These are phyloP conservation scores for Picea engelmannii DNA, from an alignment of 83 land plant genomes.

Conservation along the genomic window DNA sequence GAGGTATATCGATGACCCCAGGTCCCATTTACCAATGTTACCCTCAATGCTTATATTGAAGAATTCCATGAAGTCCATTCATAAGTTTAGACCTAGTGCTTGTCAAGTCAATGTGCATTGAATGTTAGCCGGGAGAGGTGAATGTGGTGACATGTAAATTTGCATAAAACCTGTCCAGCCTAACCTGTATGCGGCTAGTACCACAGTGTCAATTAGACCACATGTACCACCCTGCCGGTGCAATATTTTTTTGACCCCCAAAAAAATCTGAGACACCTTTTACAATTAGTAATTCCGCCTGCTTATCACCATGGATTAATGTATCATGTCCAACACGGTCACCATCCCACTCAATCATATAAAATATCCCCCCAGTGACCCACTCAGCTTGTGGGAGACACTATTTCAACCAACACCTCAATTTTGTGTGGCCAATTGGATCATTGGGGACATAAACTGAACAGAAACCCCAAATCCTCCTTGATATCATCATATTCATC, in stretches of 20 bases:
- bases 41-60: too few species aligned
- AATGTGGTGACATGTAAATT: background rate
- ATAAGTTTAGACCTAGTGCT: background rate
- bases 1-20: too few species aligned
- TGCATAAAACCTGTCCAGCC: background rate
- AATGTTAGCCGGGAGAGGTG: background rate
- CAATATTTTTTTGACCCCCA: background rate
- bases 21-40: too few species aligned
- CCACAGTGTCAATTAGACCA: background rate
- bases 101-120: background rate
- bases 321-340: background rate
- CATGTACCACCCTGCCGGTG: background rate
- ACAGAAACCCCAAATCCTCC: background rate
- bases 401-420: background rate
- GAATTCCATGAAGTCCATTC: too few species aligned
- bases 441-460: background rate
- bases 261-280: background rate
- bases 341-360: background rate
- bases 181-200: background rate
- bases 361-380: background rate
- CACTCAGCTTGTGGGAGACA: background rate
- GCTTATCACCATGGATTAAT: background rate
- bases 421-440: background rate
- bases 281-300: background rate
- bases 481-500: too few species aligned